These are phyloP conservation scores for Cytospora piceicola DNA, from an alignment of 2,329 filamentous ascomycete genomes.

Conservation along the genomic window DNA sequence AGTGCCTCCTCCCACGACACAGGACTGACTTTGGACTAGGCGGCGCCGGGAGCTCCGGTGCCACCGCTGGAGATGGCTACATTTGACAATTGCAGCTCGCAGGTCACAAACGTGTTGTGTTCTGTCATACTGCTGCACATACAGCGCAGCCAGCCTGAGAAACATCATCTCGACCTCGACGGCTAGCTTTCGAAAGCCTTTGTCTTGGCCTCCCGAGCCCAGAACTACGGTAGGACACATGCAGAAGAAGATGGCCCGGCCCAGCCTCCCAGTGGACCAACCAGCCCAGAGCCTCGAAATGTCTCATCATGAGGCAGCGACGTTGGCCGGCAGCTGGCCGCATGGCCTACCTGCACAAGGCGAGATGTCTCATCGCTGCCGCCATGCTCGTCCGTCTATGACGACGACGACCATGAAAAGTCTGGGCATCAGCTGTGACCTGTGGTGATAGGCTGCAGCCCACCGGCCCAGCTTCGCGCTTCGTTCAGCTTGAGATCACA, in stretches of 20 bases:
- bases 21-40: constrained; percentile 4
- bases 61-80: constrained; percentile 10
- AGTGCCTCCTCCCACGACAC: constrained; percentile 2
- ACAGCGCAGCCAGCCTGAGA: constrained; percentile 5
- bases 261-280: not conserved
- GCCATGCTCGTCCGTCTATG: not conserved
- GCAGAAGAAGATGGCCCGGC: not conserved
- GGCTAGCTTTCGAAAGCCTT: not conserved
- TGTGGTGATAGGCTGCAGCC: not conserved
- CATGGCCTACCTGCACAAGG: not conserved
- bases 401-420: not conserved
- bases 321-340: not conserved
- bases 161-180: not conserved
- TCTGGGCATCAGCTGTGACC: not conserved
- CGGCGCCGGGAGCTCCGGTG: constrained; percentile 10
- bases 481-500: not conserved
- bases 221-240: not conserved
- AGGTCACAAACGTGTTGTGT: not conserved
- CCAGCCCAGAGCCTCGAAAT: not conserved
- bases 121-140: constrained; percentile 11
- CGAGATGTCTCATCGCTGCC: not conserved
- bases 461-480: constrained; percentile 9
- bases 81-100: constrained; percentile 9
- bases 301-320: not conserved
- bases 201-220: constrained; percentile 8